Evolutionary conservation across 2,329 filamentous ascomycete genomes (phyloP), one percentile per base, ranked within the genome.

Genomic region (Paracoccidioides brasiliensis): DNA sequence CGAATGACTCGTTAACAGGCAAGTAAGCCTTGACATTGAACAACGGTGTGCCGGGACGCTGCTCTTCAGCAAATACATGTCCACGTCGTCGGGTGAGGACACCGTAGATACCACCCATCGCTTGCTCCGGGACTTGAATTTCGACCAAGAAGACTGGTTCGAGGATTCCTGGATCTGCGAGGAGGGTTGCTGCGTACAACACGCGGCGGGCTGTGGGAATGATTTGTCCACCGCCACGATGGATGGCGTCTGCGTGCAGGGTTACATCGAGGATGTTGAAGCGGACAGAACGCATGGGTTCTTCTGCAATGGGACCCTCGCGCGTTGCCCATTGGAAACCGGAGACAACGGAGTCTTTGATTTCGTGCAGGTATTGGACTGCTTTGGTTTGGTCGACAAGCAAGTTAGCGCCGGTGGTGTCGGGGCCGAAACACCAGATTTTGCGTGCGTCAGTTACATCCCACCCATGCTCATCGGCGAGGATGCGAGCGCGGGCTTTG

Each of bases 251-350:
- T 71, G 93, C 90, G 82, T 98, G 93, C 62, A 98, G 89, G 69
- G 93, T 98, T 67, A 98, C 93, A 87, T 98, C 93, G 73, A 96
- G 84, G 75, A 98, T 85, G 86, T 98, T 98, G 84, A 95, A 98
- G 80, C 93, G 89, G 76, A 94, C 77, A 65, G 85, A 85, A 74
- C 93, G 88, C 90, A 98, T 91, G 69, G 93, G 93, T 84, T 98
- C 93, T 79, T 98, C 93, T 67, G 87, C 90, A 72, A 98, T 78
- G 69, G 93, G 93, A 80, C 93, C 93, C 83, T 98, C 93, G 73
- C 91, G 86, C 68, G 88, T 89, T 65, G 93, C 93, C 93, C 93
- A 98, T 79, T 98, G 93, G 90, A 98, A 98, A 85, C 93, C 93
- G 66, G 93, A 97, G 72, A 97, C 90, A 67, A 97, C 86, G 60